These are phyloP conservation scores for Mrakia blollopis DNA, from an alignment of 768 basidiomycete genomes.

Conservation along the genomic window DNA sequence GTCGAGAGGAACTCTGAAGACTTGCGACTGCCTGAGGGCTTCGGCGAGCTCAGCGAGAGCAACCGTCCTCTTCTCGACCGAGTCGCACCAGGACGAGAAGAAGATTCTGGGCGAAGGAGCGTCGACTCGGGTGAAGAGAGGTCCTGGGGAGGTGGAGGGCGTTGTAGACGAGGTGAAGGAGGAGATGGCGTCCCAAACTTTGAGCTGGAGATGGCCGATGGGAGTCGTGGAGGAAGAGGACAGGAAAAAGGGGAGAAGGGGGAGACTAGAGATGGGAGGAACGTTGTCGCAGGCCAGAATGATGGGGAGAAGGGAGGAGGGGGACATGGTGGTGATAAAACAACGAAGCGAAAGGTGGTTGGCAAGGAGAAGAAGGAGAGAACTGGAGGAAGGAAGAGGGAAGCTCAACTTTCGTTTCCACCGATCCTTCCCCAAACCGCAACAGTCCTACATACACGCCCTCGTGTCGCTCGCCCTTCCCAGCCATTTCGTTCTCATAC, in stretches of 20 bases:
- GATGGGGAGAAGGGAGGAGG: slow-evolving; percentile 27
- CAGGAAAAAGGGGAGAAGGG: slow-evolving; percentile 24
- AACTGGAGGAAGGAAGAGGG: background rate
- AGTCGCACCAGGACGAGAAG: background rate
- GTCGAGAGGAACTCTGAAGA: slow-evolving; percentile 43
- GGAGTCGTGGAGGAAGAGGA: slow-evolving; percentile 14
- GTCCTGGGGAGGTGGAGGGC: background rate
- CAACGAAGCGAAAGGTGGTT: background rate
- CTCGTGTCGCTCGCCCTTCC: background rate
- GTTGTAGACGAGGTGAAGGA: background rate
- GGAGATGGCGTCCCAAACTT: background rate
- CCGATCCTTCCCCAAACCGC: background rate
- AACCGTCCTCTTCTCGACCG: background rate
- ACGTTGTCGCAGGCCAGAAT: slow-evolving; percentile 30
- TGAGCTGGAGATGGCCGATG: slow-evolving; percentile 22
- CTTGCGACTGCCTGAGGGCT: slow-evolving; percentile 27
- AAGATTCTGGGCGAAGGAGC: background rate
- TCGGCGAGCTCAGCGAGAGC: slow-evolving; percentile 2
- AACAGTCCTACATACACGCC: background rate
- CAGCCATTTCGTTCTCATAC: too few species aligned
- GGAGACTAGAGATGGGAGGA: slow-evolving; percentile 9
- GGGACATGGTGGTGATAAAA: background rate
- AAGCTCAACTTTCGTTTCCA: background rate
- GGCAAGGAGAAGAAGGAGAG: background rate
- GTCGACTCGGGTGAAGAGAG: background rate